A percentile compares a stretch with the other conserved stretches of the same genome.
phyloP scores from a whole-genome alignment of 495 filamentous ascomycete genomes.

The Hyaloscypha finlandica region DNA sequence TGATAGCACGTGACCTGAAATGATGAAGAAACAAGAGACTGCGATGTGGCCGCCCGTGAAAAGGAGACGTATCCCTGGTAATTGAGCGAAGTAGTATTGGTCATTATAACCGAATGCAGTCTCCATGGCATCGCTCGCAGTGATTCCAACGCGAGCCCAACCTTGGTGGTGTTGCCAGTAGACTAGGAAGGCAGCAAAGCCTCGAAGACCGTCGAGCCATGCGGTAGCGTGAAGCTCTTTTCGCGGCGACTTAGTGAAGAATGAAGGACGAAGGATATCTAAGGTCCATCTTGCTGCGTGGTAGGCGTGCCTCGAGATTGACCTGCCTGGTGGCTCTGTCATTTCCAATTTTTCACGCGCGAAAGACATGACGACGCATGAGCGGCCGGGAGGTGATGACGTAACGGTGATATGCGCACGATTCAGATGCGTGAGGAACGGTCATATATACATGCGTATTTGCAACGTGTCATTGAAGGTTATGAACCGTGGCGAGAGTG shows the following conservation, averaged over 20 bases:
- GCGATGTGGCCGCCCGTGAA: conserved; percentile 62
- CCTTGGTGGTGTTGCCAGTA: conserved; percentile 40
- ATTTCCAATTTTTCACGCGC: not conserved
- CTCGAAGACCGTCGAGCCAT: conserved; percentile 53
- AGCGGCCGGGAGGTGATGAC: not conserved
- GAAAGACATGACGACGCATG: not conserved
- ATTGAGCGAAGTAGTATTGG: conserved; percentile 49
- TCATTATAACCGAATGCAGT: conserved; percentile 36
- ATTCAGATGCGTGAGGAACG: not conserved
- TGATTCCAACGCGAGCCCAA: conserved; percentile 1
- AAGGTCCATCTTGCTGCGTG: conserved; percentile 5
- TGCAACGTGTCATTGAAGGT: not conserved
- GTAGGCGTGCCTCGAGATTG: not conserved
- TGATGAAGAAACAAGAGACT: conserved; percentile 72
- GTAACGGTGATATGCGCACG: not conserved
- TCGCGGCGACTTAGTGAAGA: not conserved
- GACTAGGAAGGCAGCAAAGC: conserved; percentile 52
- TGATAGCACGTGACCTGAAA: conserved; percentile 69
- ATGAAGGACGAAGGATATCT: not conserved
- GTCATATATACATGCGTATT: not conserved
- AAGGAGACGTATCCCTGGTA: conserved; percentile 61
- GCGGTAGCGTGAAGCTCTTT: conserved; percentile 38
- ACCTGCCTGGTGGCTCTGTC: not conserved
- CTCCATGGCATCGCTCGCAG: conserved; percentile 37
- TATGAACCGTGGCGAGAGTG: not conserved